These are phyloP conservation scores for Tilletiaria anomala DNA, from an alignment of 1,284 basidiomycete genomes.

Conservation along the genomic window DNA sequence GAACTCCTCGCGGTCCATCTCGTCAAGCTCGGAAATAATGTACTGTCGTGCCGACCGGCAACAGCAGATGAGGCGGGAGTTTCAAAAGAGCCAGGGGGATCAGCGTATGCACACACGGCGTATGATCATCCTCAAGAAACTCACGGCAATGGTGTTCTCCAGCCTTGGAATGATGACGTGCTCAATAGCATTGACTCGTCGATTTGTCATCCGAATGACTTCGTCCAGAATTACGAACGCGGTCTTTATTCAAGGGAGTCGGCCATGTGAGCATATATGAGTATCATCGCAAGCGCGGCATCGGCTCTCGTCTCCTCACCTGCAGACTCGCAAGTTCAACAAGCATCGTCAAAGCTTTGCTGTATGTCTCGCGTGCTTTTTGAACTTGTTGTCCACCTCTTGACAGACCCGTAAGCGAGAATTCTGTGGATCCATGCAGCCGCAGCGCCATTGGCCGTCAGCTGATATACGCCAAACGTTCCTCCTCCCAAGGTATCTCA, in stretches of 20 bases:
- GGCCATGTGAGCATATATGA: too few species aligned
- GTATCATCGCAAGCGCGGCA: too few species aligned
- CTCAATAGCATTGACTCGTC: slow-evolving; percentile 96
- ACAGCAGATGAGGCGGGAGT: background rate
- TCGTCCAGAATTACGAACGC: slow-evolving; percentile 98
- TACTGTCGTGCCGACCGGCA: slow-evolving; percentile 9
- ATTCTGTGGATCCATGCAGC: too few species aligned
- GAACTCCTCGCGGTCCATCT: slow-evolving; percentile 39
- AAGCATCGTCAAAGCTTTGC: slow-evolving; percentile 89
- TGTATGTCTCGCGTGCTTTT: slow-evolving; percentile 83
- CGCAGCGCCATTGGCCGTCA: too few species aligned
- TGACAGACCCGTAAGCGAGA: slow-evolving; percentile 92
- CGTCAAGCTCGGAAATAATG: slow-evolving; percentile 35
- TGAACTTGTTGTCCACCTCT: slow-evolving; percentile 93
- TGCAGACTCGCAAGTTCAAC: slow-evolving; percentile 87
- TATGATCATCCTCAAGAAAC: background rate
- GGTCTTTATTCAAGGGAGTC: too few species aligned
- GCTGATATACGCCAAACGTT: too few species aligned
- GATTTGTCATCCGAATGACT: slow-evolving; percentile 94
- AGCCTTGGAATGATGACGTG: slow-evolving; percentile 89
- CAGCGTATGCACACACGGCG: too few species aligned
- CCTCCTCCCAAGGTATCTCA: too few species aligned
- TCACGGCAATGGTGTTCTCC: slow-evolving; percentile 77
- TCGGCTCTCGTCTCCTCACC: too few species aligned
- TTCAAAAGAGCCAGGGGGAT: background rate